Evolutionary conservation across 2,329 filamentous ascomycete species (phyloP).

Genomic region (Venturia pyrina): DNA sequence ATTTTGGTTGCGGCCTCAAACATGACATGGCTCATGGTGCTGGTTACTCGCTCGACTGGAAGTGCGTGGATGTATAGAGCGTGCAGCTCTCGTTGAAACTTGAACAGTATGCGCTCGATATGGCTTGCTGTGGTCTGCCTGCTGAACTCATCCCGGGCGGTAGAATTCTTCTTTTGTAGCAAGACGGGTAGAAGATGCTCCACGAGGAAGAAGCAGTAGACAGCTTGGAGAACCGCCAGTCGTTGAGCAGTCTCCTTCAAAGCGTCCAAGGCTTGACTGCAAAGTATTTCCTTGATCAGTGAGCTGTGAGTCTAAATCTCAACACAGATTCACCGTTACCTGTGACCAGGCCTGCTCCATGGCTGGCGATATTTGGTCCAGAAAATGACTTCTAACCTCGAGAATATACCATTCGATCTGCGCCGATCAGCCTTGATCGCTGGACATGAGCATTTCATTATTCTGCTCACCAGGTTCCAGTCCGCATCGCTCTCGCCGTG

Average conservation of each 20-base stretch:
- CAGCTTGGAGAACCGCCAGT: conserved; percentile 26
- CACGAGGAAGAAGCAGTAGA: background rate
- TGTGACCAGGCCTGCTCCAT: conserved; percentile 24
- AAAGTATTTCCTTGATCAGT: conserved; percentile 15
- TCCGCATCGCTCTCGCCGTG: conserved; percentile 48
- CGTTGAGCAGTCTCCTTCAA: conserved; percentile 5
- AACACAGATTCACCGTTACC: background rate
- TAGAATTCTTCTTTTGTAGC: background rate
- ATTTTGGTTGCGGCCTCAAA: conserved; percentile 37
- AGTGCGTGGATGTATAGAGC: conserved; percentile 56
- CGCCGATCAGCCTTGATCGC: conserved; percentile 17
- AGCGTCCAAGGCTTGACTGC: background rate
- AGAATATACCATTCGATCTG: conserved; percentile 36
- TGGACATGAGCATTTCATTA: conserved; percentile 14
- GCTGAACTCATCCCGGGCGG: background rate
- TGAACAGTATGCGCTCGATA: conserved; percentile 2
- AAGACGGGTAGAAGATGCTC: conserved; percentile 14
- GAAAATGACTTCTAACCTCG: conserved; percentile 34
- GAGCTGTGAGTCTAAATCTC: conserved; percentile 5
- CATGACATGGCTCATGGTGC: conserved; percentile 46
- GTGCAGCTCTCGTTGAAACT: conserved; percentile 40
- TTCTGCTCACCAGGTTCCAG: conserved; percentile 6
- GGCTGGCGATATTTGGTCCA: conserved; percentile 21
- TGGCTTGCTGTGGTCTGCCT: background rate
- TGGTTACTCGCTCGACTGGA: conserved; percentile 39